Percentiles rank a stretch among this genome's conserved stretches.
These are phyloP conservation scores for Udeniomyces megalosporus DNA, from an alignment of 768 basidiomycete genomes.

Conservation along the genomic window DNA sequence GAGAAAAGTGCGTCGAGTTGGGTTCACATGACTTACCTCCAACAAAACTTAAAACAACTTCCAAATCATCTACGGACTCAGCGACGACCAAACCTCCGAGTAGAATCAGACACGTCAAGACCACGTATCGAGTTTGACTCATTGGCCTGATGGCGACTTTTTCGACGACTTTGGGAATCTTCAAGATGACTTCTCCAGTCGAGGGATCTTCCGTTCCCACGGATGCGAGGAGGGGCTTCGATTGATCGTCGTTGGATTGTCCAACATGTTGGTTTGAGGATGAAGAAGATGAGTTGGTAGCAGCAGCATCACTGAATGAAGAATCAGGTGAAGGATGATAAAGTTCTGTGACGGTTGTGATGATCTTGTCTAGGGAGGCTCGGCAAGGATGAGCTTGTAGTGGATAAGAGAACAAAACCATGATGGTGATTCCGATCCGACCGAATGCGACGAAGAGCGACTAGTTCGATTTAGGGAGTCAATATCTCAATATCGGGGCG, in stretches of 20 bases:
- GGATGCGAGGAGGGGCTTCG: not conserved
- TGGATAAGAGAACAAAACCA: slow-evolving; percentile 75
- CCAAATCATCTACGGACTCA: slow-evolving; percentile 51
- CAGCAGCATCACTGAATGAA: not conserved
- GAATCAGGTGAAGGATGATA: slow-evolving; percentile 25
- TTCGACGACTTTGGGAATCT: no score
- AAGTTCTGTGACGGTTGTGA: slow-evolving; percentile 30
- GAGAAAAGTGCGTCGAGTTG: not conserved
- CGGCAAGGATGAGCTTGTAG: slow-evolving; percentile 88
- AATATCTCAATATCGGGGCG: no score
- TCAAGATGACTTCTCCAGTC: no score
- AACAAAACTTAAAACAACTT: slow-evolving; percentile 30
- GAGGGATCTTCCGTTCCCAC: slow-evolving; percentile 29
- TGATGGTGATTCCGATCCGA: slow-evolving; percentile 75
- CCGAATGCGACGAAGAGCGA: slow-evolving; percentile 85
- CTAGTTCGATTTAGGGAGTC: no score
- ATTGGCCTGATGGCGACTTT: slow-evolving; percentile 37
- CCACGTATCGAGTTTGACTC: slow-evolving; percentile 47
- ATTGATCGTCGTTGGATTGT: not conserved
- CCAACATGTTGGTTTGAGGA: not conserved
- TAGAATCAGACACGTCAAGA: slow-evolving; percentile 42
- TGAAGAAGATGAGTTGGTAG: not conserved
- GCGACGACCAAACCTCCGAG: slow-evolving; percentile 20
- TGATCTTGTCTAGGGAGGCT: slow-evolving; percentile 81
- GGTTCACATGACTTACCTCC: slow-evolving; percentile 35